These are phyloP conservation scores for Fusarium heterosporum DNA, from an alignment of 2,329 filamentous ascomycete genomes.

Conservation along the genomic window DNA sequence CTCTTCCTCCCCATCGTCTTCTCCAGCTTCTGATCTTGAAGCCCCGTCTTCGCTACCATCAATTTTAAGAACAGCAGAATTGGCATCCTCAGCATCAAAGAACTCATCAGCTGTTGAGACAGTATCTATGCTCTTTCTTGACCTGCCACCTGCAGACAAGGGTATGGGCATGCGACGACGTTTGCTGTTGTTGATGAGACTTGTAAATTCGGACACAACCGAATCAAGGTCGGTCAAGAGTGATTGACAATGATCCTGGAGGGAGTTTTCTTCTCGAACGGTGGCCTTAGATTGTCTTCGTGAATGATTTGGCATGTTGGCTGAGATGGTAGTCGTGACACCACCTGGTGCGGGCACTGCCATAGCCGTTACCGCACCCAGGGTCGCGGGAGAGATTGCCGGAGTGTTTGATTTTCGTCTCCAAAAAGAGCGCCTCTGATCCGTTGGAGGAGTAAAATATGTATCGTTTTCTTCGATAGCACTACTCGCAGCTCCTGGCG, in stretches of 20 bases:
- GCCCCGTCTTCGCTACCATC: slow-evolving; percentile 76
- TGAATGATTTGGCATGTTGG: slow-evolving; percentile 50
- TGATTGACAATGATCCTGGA: slow-evolving; percentile 85
- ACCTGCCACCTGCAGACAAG: slow-evolving; percentile 58
- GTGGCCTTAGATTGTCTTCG: slow-evolving; percentile 54
- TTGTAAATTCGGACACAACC: slow-evolving; percentile 84
- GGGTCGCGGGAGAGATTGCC: slow-evolving; percentile 55
- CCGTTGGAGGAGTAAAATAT: slow-evolving; percentile 60
- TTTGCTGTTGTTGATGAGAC: slow-evolving; percentile 82
- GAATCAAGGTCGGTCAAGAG: slow-evolving; percentile 87
- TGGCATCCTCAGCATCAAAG: slow-evolving; percentile 83
- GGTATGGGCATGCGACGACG: slow-evolving; percentile 73
- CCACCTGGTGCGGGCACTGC: slow-evolving; percentile 58
- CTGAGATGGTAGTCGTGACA: slow-evolving; percentile 46
- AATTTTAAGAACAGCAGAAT: slow-evolving; percentile 80
- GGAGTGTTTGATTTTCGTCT: slow-evolving; percentile 81
- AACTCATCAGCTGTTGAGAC: slow-evolving; percentile 85
- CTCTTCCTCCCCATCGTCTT: slow-evolving; percentile 58
- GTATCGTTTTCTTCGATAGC: slow-evolving; percentile 66
- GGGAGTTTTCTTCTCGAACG: slow-evolving; percentile 68
- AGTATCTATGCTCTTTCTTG: slow-evolving; percentile 81
- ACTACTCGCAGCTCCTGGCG: slow-evolving; percentile 56
- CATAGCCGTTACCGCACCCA: slow-evolving; percentile 55
- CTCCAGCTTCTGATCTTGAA: slow-evolving; percentile 64
- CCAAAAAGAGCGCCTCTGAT: slow-evolving; percentile 82